These are phyloP conservation scores for Ceratocystiopsis minuta DNA, from an alignment of 2,329 filamentous ascomycete genomes.

Conservation along the genomic window DNA sequence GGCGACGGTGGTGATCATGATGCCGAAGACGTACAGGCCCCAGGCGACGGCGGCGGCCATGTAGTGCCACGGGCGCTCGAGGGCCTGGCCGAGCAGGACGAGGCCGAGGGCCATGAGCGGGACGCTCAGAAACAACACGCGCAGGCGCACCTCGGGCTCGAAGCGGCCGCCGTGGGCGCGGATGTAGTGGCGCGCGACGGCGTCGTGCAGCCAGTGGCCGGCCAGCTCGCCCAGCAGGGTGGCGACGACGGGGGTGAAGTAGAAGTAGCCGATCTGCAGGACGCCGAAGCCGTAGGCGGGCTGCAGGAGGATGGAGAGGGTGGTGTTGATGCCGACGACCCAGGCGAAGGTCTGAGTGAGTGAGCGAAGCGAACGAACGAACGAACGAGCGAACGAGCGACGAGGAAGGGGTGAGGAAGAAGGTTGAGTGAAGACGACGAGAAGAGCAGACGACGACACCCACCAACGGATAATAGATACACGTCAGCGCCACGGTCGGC, in stretches of 20 bases:
- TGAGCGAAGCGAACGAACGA: not conserved
- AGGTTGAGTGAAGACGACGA: too few relatives aligned
- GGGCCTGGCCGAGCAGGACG: constrained; percentile 32
- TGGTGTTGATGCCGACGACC: constrained; percentile 38
- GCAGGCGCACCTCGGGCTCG: constrained; percentile 36
- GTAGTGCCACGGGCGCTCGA: constrained; percentile 32
- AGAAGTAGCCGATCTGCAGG: constrained; percentile 34
- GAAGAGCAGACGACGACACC: constrained; percentile 1
- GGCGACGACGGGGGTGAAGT: constrained; percentile 38
- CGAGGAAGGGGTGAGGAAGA: not conserved
- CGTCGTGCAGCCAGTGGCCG: constrained; percentile 39
- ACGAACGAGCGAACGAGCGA: not conserved
- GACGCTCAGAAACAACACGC: constrained; percentile 26
- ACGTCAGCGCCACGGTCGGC: constrained; percentile 19
- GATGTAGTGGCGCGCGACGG: constrained; percentile 26
- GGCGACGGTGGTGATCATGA: constrained; percentile 35
- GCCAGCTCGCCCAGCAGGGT: constrained; percentile 32
- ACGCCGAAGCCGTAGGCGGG: constrained; percentile 31
- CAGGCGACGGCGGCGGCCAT: constrained; percentile 30
- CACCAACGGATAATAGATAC: constrained; percentile 19
- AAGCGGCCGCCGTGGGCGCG: constrained; percentile 30
- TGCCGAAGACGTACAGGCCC: constrained; percentile 36
- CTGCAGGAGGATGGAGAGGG: constrained; percentile 31
- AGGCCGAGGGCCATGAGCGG: constrained; percentile 31
- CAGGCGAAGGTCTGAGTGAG: constrained; percentile 23